phyloP scores from a whole-genome alignment of 441 rosid species.

The Kokia cookei region DNA sequence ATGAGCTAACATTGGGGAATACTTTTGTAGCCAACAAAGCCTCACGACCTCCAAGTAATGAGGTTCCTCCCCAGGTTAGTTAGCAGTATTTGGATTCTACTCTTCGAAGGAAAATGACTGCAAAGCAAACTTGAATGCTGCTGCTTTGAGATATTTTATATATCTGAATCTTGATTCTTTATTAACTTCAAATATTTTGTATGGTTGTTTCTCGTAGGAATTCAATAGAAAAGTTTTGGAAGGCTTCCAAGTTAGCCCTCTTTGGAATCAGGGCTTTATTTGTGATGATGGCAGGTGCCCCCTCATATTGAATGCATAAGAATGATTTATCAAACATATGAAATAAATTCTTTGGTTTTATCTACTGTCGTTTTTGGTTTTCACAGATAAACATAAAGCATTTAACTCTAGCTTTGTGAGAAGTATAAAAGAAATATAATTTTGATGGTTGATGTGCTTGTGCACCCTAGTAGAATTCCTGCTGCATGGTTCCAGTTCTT shows the following conservation, averaged over 20 bases:
- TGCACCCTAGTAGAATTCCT: not conserved
- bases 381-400: not conserved
- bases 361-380: not conserved
- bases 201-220: constrained; percentile 39
- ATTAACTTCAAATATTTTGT: not conserved
- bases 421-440: not conserved
- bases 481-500: not conserved
- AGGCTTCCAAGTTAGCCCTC: constrained; percentile 94
- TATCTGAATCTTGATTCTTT: not conserved
- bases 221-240: constrained; percentile 61
- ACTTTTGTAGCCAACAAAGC: constrained; percentile 57
- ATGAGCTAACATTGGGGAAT: constrained; percentile 77
- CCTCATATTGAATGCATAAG: not conserved
- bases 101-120: not conserved
- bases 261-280: constrained; percentile 94
- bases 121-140: not conserved
- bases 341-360: not conserved
- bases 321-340: not conserved
- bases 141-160: not conserved
- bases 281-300: constrained; percentile 83
- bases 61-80: constrained; percentile 80
- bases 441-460: not conserved
- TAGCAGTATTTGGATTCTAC: not conserved
- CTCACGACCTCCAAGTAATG: constrained; percentile 53
- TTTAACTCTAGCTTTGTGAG: not conserved